A percentile compares a stretch with the other conserved stretches of the same genome.
These are phyloP conservation scores for Daldinia childiae DNA, from an alignment of 495 filamentous ascomycete genomes.

Conservation along the genomic window DNA sequence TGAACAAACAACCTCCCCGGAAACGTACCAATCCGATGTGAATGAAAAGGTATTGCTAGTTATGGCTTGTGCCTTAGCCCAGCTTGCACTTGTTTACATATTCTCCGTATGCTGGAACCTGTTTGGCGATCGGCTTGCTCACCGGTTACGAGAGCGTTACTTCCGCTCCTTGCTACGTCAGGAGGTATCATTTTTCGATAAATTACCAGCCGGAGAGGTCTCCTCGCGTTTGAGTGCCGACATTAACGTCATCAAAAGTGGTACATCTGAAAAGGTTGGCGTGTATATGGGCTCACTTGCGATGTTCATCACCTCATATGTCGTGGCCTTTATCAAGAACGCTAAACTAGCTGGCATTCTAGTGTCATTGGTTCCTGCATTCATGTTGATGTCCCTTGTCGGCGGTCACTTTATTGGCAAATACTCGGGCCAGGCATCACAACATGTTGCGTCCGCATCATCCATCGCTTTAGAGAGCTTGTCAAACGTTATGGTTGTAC, in stretches of 20 bases:
- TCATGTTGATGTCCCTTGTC: conserved; percentile 70
- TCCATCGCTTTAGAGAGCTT: conserved; percentile 59
- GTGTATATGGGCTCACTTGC: conserved; percentile 65
- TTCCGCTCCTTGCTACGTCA: conserved; percentile 66
- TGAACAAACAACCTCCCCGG: conserved; percentile 27
- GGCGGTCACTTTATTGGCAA: conserved; percentile 69
- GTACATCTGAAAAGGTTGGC: conserved; percentile 74
- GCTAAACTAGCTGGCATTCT: conserved; percentile 61
- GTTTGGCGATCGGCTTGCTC: conserved; percentile 67
- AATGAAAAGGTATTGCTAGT: conserved; percentile 68
- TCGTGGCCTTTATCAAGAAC: conserved; percentile 71
- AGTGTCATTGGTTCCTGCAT: conserved; percentile 70
- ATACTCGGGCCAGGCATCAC: conserved; percentile 62
- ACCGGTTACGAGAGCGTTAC: conserved; percentile 68
- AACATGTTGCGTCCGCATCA: conserved; percentile 50
- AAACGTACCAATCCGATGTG: conserved; percentile 54
- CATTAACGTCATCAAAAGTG: conserved; percentile 67
- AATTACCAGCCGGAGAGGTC: conserved; percentile 66
- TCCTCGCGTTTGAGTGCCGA: conserved; percentile 68
- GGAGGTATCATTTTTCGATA: conserved; percentile 70
- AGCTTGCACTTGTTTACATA: conserved; percentile 68
- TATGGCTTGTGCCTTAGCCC: conserved; percentile 70
- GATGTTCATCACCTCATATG: conserved; percentile 71
- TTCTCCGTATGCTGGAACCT: conserved; percentile 68
- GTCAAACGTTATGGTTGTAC: conserved; percentile 58